Base-by-base conservation (phyloP, 805 yeast genomes). In the Hanseniaspora valbyensis region DNA sequence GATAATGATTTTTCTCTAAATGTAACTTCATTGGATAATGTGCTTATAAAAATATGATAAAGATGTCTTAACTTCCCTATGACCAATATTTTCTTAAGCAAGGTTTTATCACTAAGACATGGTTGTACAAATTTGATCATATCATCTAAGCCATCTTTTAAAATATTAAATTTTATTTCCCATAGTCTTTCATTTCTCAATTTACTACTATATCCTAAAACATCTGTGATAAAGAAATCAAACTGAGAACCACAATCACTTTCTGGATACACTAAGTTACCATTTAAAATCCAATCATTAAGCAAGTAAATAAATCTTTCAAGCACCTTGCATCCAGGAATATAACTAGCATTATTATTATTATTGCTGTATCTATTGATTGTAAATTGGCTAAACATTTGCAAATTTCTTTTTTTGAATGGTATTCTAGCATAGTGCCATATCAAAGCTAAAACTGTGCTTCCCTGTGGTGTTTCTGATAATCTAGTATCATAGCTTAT, bases 1-100 rank as follows among this genome's bases (percentile, higher is more conserved):
- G 33, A n/a, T n/a, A n/a, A n/a, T n/a, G n/a, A n/a, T 13, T 5
- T 12, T 0, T 57, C 58, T 2, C 76, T 66, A 0, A 81, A 82
- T 58, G 84, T 79, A 50, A 77, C 73, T 40, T 83, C 24, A 7
- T n/a, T 13, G 4, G 8, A 14, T 4, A 9, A 9, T 18, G 26
- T 10, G 13, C 19, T 13, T n/a, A 21, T 29, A 18, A 34, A 24
- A 2, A 51, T 8, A 3, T 34, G n/a, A 36, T 42, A 70, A 2
- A 90, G 80, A 58, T 86, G 84, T 51, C 88, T 67, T 57, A 81
- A 81, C 64, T 87, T 89, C 1, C 99, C 99, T 0, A 96, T 85
- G 45, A 79, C 69, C 22, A 90, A 67, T 0, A 90, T 72, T 62
- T 82, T 81, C 44, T 73, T 71, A 14, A 63, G 40, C 18, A 61